Evolutionary conservation across 495 filamentous ascomycete genomes (phyloP).

Genomic region (Hypoxylon lenormandii): DNA sequence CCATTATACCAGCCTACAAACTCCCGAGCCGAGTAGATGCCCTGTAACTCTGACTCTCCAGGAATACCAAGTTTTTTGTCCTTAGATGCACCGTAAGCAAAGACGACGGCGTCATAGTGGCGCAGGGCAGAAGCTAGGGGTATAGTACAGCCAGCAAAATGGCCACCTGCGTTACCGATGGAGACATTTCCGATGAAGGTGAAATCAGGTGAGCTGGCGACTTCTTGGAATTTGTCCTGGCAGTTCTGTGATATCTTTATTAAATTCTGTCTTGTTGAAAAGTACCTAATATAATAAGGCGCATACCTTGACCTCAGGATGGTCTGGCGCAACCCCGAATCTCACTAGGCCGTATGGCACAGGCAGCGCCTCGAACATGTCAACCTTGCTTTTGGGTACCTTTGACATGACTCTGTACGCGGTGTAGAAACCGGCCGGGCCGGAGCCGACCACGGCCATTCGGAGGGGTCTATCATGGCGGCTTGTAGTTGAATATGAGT

Average conservation of each 20-base stretch:
- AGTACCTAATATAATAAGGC: background rate
- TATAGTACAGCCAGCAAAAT: conserved; percentile 65
- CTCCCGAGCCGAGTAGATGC: conserved; percentile 87
- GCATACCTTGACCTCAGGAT: conserved; percentile 94
- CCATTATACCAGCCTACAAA: conserved; percentile 99
- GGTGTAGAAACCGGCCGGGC: conserved; percentile 95
- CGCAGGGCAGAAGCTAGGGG: conserved; percentile 75
- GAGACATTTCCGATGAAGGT: conserved; percentile 91
- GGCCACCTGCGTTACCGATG: conserved; percentile 69
- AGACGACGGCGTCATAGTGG: conserved; percentile 91
- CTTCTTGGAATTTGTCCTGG: conserved; percentile 89
- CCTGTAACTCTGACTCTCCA: conserved; percentile 76
- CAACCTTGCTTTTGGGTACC: conserved; percentile 76
- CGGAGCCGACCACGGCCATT: conserved; percentile 91
- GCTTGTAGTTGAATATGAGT: conserved; percentile 40
- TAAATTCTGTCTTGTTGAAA: background rate
- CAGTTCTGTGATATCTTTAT: conserved; percentile 74
- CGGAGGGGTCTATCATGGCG: conserved; percentile 70
- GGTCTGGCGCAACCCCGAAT: conserved; percentile 95
- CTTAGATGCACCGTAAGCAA: conserved; percentile 89
- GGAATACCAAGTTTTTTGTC: conserved; percentile 82
- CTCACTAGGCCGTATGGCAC: conserved; percentile 92
- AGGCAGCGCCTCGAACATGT: conserved; percentile 96
- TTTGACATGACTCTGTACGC: conserved; percentile 83
- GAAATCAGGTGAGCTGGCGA: conserved; percentile 82